Evolutionary conservation across 1,139 yeast species (phyloP).

Genomic region (Debaryomyces udenii): DNA sequence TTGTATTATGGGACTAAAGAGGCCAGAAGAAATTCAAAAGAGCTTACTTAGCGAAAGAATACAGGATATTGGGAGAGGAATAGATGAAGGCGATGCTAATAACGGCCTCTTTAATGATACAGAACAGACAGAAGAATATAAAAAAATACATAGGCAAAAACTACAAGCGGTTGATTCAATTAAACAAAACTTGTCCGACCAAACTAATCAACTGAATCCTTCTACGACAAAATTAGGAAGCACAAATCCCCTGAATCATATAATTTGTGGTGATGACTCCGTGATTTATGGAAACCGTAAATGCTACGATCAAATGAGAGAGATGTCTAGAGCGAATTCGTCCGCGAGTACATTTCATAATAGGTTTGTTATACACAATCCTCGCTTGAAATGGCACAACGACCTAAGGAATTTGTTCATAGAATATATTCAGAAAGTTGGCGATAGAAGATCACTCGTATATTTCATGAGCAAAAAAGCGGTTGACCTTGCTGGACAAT

Average conservation of each 20-base stretch:
- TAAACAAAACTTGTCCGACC: slow-evolving; percentile 22
- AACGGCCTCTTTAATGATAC: slow-evolving; percentile 21
- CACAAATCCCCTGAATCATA: slow-evolving; percentile 14
- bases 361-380: slow-evolving; percentile 75
- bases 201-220: slow-evolving; percentile 15
- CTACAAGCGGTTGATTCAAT: slow-evolving; percentile 27
- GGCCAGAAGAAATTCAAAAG: slow-evolving; percentile 59
- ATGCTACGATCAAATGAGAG: slow-evolving; percentile 33
- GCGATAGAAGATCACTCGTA: slow-evolving; percentile 56
- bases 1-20: slow-evolving; percentile 62
- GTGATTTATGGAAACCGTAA: slow-evolving; percentile 33
- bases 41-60: slow-evolving; percentile 44
- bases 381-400: slow-evolving; percentile 81
- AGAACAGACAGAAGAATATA: slow-evolving; percentile 29
- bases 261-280: slow-evolving; percentile 16
- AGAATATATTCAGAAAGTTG: slow-evolving; percentile 62
- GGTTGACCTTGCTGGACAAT: slow-evolving; percentile 57
- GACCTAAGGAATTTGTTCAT: slow-evolving; percentile 61
- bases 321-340: slow-evolving; percentile 31
- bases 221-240: slow-evolving; percentile 8
- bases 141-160: slow-evolving; percentile 36
- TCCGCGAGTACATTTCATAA: slow-evolving; percentile 58
- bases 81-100: slow-evolving; percentile 38
- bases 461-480: slow-evolving; percentile 75
- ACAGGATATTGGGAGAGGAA: slow-evolving; percentile 46